Base-by-base conservation (phyloP, 2,329 filamentous ascomycete species). In the Arthroderma sp. region DNA sequence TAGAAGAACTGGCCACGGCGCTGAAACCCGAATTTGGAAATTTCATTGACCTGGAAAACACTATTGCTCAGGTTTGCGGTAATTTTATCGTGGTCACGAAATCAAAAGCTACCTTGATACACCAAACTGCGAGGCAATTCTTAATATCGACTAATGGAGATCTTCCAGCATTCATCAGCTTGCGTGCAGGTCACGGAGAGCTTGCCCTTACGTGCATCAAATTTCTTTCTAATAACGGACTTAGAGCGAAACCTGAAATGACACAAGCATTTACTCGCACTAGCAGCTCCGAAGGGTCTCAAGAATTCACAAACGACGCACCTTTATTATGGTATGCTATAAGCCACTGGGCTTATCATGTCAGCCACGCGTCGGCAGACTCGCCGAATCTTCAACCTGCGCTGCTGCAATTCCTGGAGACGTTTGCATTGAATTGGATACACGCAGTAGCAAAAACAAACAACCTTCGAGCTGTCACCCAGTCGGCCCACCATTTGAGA, bases 351-450 rank as follows among this genome's bases (percentile, higher is more conserved):
- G 45, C 42, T 11, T 47, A 42, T 27, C 47, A 49, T 30, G 33
- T 47, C 10, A 40, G 39, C 22, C 32, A 32, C 8, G 38, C 36
- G 5, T 15, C 32, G 9, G 28, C 28, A 34, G 22, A 41, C 2
- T 49, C 47, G 7, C 29, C 36, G 10, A 11, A 40, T 10, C 42
- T 49, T 5, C 40, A 30, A 22, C 10, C 22, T 22, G 29, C 42
- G 32, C 29, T 47, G 10, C 34, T 39, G 27, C 38, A 40, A 7
- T 49, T 49, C 30, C 40, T 49, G 29, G 42, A 36, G 30, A 43
- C 38, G 32, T 47, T n/a, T 38, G 28, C 40, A 6, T 45, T 66
- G 1, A 49, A 50, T 2, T 67, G 64, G 64, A 61, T 66, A 5
- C 47, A 57, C 11, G 29, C 54, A 2, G 47, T 61, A 5, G 57